Percentiles rank a stretch among this genome's conserved stretches.
Evolutionary conservation across 345 rosid species (phyloP).

Genomic region (Trapa incisa): DNA sequence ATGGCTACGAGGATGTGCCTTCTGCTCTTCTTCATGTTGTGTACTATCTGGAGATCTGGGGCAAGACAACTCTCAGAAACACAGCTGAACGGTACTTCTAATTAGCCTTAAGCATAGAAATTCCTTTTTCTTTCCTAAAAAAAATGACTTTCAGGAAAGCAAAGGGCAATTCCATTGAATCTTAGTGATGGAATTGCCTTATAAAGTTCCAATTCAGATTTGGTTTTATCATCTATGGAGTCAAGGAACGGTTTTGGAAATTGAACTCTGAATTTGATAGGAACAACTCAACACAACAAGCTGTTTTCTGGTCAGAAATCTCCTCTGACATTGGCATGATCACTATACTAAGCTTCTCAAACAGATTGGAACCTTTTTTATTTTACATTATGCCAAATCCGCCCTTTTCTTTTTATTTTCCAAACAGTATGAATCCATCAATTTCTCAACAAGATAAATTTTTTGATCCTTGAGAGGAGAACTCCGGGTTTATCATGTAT

Average conservation of each 20-base stretch:
- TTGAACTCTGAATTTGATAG: neutral
- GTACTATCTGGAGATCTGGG: slow-evolving; percentile 35
- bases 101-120: neutral
- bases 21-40: slow-evolving; percentile 24
- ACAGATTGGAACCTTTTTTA: no score
- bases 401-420: no score
- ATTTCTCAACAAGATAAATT: no score
- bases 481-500: neutral
- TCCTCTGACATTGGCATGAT: neutral
- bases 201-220: neutral
- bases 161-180: slow-evolving; percentile 13
- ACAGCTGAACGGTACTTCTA: slow-evolving; percentile 15
- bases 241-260: neutral
- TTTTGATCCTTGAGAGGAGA: no score
- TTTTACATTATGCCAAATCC: no score
- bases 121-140: neutral
- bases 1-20: slow-evolving; percentile 49
- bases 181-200: neutral
- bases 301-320: neutral
- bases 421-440: no score
- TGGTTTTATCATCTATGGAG: neutral
- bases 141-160: slow-evolving; percentile 25
- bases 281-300: neutral
- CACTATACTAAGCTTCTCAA: neutral
- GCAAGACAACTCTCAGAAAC: slow-evolving; percentile 40